Percentiles rank a stretch among this genome's conserved stretches.
Conservation (phyloP, 148 eudicot species). For the Nyssa sinensis region DNA sequence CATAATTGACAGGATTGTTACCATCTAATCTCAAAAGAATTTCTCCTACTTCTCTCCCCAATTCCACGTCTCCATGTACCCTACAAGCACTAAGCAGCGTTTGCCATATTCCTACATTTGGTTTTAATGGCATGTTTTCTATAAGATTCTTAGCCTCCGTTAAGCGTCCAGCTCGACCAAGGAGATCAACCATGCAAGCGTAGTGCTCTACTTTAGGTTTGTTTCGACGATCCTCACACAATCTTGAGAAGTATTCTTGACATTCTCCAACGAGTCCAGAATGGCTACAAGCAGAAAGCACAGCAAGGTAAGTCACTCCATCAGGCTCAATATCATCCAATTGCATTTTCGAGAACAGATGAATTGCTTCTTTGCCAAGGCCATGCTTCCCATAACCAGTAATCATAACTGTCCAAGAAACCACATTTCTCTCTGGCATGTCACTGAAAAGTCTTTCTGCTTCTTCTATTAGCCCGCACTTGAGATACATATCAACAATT, state of each 20-base stretch:
- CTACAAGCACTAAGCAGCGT: constrained; percentile 78
- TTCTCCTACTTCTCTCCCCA: constrained; percentile 69
- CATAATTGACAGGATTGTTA: constrained; percentile 61
- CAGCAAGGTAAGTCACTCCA: constrained; percentile 67
- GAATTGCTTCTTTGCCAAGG: constrained; percentile 55
- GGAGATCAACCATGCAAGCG: constrained; percentile 87
- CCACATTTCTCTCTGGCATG: constrained; percentile 55
- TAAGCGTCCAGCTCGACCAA: constrained; percentile 84
- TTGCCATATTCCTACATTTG: constrained; percentile 76
- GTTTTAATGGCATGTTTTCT: constrained; percentile 60
- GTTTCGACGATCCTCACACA: constrained; percentile 43
- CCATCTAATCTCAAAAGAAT: constrained; percentile 56
- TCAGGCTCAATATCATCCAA: constrained; percentile 61
- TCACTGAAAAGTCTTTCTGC: constrained; percentile 59
- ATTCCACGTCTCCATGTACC: constrained; percentile 69
- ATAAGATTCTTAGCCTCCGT: constrained; percentile 70
- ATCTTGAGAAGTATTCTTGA: constrained; percentile 51
- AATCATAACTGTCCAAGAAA: constrained; percentile 78
- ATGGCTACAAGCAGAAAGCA: constrained; percentile 87
- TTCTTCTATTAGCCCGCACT: constrained; percentile 69
- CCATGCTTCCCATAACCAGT: constrained; percentile 86
- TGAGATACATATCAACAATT: constrained; percentile 71
- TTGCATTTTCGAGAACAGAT: constrained; percentile 51
- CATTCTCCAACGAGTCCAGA: constrained; percentile 72
- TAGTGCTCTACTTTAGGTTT: constrained; percentile 71